A percentile compares a stretch with the other conserved stretches of the same genome.
Conservation (phyloP, 495 filamentous ascomycete species). For the Pyronema domesticum region DNA sequence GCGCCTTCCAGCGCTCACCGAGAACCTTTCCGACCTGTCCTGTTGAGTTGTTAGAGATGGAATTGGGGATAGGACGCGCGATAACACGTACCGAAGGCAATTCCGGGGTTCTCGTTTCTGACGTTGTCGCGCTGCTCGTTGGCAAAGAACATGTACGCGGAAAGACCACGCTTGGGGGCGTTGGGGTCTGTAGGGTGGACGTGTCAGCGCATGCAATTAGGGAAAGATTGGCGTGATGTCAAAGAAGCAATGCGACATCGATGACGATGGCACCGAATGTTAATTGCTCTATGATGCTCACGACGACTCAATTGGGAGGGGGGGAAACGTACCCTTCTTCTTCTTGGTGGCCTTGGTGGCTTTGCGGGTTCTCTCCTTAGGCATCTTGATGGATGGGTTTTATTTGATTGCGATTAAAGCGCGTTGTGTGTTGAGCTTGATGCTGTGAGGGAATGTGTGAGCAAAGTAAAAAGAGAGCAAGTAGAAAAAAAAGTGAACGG, state of each 20-base stretch:
- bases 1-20: constrained; percentile 93
- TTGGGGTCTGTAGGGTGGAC: constrained; percentile 56
- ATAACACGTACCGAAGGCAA: constrained; percentile 64
- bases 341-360: constrained; percentile 39
- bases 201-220: not conserved
- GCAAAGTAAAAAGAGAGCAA: not conserved
- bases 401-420: constrained; percentile 25
- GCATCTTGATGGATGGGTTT: constrained; percentile 40
- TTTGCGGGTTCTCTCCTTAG: constrained; percentile 50
- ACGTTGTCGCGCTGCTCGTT: constrained; percentile 98
- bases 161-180: constrained; percentile 96
- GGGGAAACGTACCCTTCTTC: constrained; percentile 57
- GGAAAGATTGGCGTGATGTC: not conserved
- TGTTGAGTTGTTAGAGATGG: constrained; percentile 21
- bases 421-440: not conserved
- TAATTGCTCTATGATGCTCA: not conserved
- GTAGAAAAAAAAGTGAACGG: not conserved
- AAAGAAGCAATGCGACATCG: not conserved
- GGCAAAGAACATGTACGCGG: constrained; percentile 99
- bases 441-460: not conserved
- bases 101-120: constrained; percentile 93
- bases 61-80: not conserved
- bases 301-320: not conserved
- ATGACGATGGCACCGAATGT: constrained; percentile 5
- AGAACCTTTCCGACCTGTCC: constrained; percentile 95